Percentiles rank a stretch among this genome's conserved stretches.
phyloP scores from a whole-genome alignment of 805 yeast genomes.

The Pichia insulana region DNA sequence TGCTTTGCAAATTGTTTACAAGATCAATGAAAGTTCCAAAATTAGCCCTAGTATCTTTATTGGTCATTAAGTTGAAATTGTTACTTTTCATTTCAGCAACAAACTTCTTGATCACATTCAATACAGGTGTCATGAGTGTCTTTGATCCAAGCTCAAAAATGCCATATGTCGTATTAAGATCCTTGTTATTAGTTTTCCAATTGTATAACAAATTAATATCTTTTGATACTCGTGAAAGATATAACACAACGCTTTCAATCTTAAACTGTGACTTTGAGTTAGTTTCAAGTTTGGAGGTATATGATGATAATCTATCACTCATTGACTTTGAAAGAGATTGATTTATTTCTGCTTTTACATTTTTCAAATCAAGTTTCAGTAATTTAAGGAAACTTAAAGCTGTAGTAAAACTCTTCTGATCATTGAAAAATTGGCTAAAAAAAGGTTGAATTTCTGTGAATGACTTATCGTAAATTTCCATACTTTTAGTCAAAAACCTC shows the following conservation, averaged over 20 bases:
- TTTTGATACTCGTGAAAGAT: slow-evolving; percentile 14
- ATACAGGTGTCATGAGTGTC: slow-evolving; percentile 15
- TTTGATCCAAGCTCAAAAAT: slow-evolving; percentile 16
- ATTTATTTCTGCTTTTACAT: slow-evolving; percentile 9
- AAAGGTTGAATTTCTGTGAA: slow-evolving; percentile 6
- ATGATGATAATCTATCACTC: slow-evolving; percentile 8
- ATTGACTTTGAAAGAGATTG: slow-evolving; percentile 9
- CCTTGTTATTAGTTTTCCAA: slow-evolving; percentile 20
- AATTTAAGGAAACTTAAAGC: slow-evolving; percentile 16
- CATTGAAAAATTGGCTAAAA: slow-evolving; percentile 16
- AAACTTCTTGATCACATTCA: slow-evolving; percentile 15
- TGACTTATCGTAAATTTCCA: slow-evolving; percentile 13
- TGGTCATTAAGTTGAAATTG: slow-evolving; percentile 3
- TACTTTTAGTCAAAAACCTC: slow-evolving; percentile 10
- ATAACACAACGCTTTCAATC: slow-evolving; percentile 14
- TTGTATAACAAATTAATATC: slow-evolving; percentile 20
- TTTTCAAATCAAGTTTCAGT: slow-evolving; percentile 13
- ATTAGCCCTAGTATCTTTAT: slow-evolving; percentile 8
- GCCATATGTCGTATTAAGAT: slow-evolving; percentile 14
- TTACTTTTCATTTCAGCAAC: slow-evolving; percentile 7
- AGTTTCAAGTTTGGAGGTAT: slow-evolving; percentile 9
- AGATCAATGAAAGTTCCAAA: slow-evolving; percentile 13
- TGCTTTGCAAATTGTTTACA: slow-evolving; percentile 12
- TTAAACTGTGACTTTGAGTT: slow-evolving; percentile 6
- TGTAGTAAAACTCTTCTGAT: slow-evolving; percentile 15